Evolutionary conservation across 345 rosid species (phyloP), one percentile per base, ranked within the genome.

Genomic region (Pseudoturritis turrita): DNA sequence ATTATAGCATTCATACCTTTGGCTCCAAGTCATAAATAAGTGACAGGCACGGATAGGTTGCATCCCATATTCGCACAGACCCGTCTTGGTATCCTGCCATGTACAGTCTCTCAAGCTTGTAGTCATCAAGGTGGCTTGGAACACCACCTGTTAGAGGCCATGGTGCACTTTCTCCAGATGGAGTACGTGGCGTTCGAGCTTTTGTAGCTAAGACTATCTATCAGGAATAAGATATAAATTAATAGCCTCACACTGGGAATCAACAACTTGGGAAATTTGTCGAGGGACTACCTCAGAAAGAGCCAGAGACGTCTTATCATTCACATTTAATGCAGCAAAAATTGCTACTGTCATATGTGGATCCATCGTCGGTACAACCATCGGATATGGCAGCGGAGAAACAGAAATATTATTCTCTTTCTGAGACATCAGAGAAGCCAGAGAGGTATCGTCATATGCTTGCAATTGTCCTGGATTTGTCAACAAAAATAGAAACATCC

Each of bases 71-170:
- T 73, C 83, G 82, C 76, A 86, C 81, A 72, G 91, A 87, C 69
- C 96, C 98, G 65, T 92, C 91, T 77, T 77, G 81, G 81, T 92
- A 90, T 73, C 98, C 98, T 72, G 96, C 89, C 74, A 85, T 25
- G 77, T 85, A 90, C 56, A 90, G 65, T 81, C 87, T 85, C 73
- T 86, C 87, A 81, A 88, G 83, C 72, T 74, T 81, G 74, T 72
- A 73, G 62, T 79, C 83, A 69, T 80, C 86, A 77, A 73, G 79
- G 67, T 81, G 80, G 83, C 78, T 69, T 36, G 90, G 90, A 63
- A 86, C 81, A 43, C 96, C 96, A 15, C 98, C 98, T 35, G 88
- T 89, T 81, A 89, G 74, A 72, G 96, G 92, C 96, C 98, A 89
- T 56, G 79, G 80, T 65, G 76, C 68, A 81, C 69, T 71, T 66